These are phyloP conservation scores for Corymbia citriodora DNA, from an alignment of 441 rosid species.

Conservation along the genomic window DNA sequence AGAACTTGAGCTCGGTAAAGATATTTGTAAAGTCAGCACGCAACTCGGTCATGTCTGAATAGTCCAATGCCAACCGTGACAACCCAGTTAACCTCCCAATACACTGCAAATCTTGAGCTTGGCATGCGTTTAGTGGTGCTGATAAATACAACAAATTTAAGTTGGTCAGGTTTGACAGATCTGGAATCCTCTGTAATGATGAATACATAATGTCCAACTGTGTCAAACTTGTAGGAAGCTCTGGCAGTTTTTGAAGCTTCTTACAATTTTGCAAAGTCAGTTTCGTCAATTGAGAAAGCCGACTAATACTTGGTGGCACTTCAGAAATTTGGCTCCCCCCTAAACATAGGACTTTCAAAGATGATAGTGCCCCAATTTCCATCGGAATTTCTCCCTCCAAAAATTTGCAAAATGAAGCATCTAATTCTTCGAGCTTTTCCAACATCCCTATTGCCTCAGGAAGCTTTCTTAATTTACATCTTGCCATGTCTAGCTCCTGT, in stretches of 20 bases:
- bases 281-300: neutral
- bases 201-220: fast-evolving
- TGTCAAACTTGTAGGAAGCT: neutral
- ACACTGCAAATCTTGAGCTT: neutral
- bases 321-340: neutral
- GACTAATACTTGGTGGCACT: neutral
- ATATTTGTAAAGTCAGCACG: neutral
- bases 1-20: neutral
- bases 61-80: neutral
- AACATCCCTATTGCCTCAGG: neutral
- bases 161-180: neutral
- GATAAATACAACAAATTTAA: fast-evolving
- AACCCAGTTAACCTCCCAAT: neutral
- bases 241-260: neutral
- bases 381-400: neutral
- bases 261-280: fast-evolving
- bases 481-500: neutral
- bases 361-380: neutral
- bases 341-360: neutral
- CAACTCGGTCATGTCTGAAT: neutral
- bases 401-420: neutral
- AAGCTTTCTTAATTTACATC: neutral
- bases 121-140: neutral
- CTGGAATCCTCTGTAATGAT: neutral
- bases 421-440: neutral